Evolutionary conservation across 768 basidiomycete species (phyloP).

Genomic region (Podaxis sp.): DNA sequence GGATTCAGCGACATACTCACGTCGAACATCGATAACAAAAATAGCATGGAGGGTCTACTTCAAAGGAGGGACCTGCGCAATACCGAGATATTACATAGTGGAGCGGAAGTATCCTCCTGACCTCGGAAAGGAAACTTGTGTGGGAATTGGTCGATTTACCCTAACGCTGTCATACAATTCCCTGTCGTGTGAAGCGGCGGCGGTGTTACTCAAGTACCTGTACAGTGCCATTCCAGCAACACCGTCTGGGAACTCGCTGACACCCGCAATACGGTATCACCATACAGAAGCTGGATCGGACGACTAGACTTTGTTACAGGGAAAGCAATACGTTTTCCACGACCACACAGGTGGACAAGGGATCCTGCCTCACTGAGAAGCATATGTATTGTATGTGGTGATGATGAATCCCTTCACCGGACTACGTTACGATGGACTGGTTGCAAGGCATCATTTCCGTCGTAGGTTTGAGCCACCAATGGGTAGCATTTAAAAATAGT

Average conservation of each 20-base stretch:
- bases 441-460: background rate
- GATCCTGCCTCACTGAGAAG: background rate
- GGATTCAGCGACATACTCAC: background rate
- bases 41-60: background rate
- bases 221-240: too few relatives aligned
- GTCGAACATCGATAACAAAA: slow-evolving; percentile 6
- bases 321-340: background rate
- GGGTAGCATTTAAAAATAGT: background rate
- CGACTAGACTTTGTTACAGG: background rate
- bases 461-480: background rate
- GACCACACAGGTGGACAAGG: background rate
- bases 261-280: too few relatives aligned
- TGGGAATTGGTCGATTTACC: too few relatives aligned
- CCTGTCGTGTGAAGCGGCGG: too few relatives aligned
- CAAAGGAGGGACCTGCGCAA: too few relatives aligned
- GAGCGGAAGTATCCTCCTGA: too few relatives aligned
- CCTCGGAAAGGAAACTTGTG: too few relatives aligned
- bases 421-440: background rate
- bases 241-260: too few relatives aligned
- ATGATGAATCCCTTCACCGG: background rate
- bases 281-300: too few relatives aligned
- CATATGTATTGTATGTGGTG: background rate
- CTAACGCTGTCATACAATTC: too few relatives aligned
- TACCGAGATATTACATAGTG: too few relatives aligned
- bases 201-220: too few relatives aligned